A percentile compares a stretch with the other conserved stretches of the same genome.
These are phyloP conservation scores for Plantago elongata DNA, from an alignment of 257 asterid genomes.

Conservation along the genomic window DNA sequence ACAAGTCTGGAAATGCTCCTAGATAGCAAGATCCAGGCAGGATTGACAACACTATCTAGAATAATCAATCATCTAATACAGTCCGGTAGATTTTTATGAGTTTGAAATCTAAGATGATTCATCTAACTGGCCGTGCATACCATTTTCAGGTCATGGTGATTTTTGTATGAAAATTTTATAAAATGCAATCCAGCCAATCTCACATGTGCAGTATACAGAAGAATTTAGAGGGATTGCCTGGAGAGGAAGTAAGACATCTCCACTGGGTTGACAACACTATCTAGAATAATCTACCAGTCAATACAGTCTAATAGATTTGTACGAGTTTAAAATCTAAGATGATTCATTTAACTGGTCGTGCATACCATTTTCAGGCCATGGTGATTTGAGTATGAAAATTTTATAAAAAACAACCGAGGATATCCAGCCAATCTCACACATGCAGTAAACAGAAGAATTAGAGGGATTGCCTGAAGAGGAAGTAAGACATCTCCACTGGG, in stretches of 20 bases:
- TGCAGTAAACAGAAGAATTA: constrained; percentile 18
- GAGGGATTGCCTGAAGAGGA: constrained; percentile 71
- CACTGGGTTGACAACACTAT: not conserved
- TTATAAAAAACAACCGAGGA: not conserved
- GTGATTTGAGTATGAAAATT: too few relatives aligned
- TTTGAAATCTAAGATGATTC: constrained; percentile 3
- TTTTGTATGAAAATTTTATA: too few relatives aligned
- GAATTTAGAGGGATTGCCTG: too few relatives aligned
- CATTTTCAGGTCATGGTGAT: not conserved
- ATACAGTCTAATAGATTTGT: not conserved
- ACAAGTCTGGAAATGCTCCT: too few relatives aligned
- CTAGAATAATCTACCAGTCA: not conserved
- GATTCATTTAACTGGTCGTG: not conserved
- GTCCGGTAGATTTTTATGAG: not conserved
- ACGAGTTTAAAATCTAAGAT: constrained; percentile 2
- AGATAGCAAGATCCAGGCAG: too few relatives aligned
- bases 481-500: constrained; percentile 63
- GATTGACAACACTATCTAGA: not conserved
- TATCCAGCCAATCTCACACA: not conserved
- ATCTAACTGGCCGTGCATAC: not conserved
- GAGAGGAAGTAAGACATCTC: too few relatives aligned
- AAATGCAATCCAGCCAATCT: too few relatives aligned
- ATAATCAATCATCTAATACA: constrained; percentile 2
- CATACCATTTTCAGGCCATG: not conserved
- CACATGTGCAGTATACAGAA: too few relatives aligned